Evolutionary conservation across 1,284 basidiomycete species (phyloP), one percentile per base, ranked within the genome.

Genomic region (Malassezia cuniculi): DNA sequence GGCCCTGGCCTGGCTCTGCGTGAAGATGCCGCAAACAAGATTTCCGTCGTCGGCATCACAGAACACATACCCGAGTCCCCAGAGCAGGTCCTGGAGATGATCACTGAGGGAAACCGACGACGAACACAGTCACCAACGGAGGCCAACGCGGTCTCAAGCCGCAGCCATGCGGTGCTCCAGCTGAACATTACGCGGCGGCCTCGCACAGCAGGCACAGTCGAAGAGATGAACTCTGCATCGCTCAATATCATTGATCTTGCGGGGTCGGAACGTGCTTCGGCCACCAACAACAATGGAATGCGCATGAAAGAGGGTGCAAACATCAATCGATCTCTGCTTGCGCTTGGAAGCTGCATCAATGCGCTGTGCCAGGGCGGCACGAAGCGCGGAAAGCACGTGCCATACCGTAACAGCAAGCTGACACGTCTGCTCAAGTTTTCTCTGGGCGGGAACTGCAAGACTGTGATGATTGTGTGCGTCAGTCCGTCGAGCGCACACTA

Each of bases 221-320:
- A 56, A 16, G 57, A 62, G 41, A 57, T 51, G 32, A 63, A 55
- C 19, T 57, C 54, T 16, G 63, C 63, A 9, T 60, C 56, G 19
- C 61, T 66, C 38, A 66, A 62, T 49, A 63, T 66, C 40, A 66
- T 66, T 47, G 63, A 66, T 34, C 50, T 66, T 1, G 63, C 63
- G 16, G 63, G 63, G 14, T 61, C 57, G 2, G 63, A 66, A 29
- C 55, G 63, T 17, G 63, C 63, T 26, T 54, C 60, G 30, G 63
- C 63, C 14, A 66, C 63, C 4, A 41, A 50, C 31, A 66, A 66
- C 52, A 62, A 60, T 18, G 63, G 63, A n/a, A 50, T 55, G 12
- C 56, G 63, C 12, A 66, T 66, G 63, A 66, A 65, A 36, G 63
- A 66, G 40, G 63, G 63, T n/a, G 63, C 63, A 29, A 66, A 66